These are phyloP conservation scores for Penicillium olsonii DNA, from an alignment of 2,329 filamentous ascomycete species.

Conservation along the genomic window DNA sequence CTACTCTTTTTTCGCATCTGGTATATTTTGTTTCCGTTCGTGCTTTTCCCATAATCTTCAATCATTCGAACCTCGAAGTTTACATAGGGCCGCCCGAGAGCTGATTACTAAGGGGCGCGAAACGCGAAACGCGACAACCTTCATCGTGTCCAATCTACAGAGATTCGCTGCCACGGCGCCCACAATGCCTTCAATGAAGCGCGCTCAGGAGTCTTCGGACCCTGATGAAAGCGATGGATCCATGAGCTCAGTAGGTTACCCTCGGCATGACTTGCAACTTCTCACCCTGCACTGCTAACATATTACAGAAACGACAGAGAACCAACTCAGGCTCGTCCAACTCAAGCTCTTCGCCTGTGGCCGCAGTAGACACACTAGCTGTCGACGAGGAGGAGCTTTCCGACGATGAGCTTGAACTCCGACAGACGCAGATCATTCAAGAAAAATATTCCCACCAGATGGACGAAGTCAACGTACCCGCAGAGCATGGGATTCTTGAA, in stretches of 20 bases:
- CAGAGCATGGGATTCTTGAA: slow-evolving; percentile 85
- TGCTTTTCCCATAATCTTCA: no score
- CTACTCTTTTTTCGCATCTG: no score
- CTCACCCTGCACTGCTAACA: neutral
- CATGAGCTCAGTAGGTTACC: slow-evolving; percentile 29
- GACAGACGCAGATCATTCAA: slow-evolving; percentile 65
- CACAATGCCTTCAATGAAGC: slow-evolving; percentile 47
- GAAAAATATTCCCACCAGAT: slow-evolving; percentile 49
- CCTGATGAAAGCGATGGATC: slow-evolving; percentile 34
- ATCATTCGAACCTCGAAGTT: neutral
- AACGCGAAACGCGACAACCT: neutral
- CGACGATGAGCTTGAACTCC: slow-evolving; percentile 52
- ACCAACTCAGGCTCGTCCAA: neutral
- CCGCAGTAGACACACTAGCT: slow-evolving; percentile 15
- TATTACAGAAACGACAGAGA: slow-evolving; percentile 44
- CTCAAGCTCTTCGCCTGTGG: slow-evolving; percentile 29
- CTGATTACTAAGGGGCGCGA: neutral
- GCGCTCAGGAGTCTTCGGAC: slow-evolving; percentile 34
- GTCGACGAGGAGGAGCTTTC: slow-evolving; percentile 22
- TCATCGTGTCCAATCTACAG: neutral
- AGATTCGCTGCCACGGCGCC: neutral
- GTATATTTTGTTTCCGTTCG: no score
- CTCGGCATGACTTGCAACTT: no score
- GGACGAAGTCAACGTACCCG: slow-evolving; percentile 69
- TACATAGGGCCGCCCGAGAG: neutral